phyloP scores from a whole-genome alignment of 1,284 basidiomycete species.

The Irpex lacteus region DNA sequence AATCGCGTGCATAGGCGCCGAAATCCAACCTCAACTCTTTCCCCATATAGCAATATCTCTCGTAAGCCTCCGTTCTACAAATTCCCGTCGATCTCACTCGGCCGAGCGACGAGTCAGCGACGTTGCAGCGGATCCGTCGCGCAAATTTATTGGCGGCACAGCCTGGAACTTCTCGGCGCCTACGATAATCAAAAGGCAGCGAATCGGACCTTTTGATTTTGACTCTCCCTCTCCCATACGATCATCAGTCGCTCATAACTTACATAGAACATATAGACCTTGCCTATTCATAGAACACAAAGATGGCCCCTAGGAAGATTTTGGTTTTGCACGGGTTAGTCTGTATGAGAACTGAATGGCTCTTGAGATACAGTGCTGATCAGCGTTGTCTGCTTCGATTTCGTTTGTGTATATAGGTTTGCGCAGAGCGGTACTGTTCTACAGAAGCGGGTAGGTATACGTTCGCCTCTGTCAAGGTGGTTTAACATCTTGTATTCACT shows the following conservation, averaged over 20 bases:
- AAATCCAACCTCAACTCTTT: no score
- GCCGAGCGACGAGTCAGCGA: background rate
- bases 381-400: background rate
- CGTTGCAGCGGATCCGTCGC: background rate
- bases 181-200: background rate
- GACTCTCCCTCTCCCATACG: background rate
- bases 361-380: background rate
- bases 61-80: background rate
- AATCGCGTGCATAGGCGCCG: no score
- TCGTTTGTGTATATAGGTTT: constrained; percentile 56
- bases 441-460: constrained; percentile 66
- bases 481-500: constrained; percentile 12
- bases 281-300: background rate
- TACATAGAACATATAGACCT: background rate
- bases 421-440: constrained; percentile 81
- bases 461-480: background rate
- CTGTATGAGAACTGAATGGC: background rate
- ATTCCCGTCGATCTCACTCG: background rate
- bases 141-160: no score
- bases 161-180: background rate
- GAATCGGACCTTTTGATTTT: background rate
- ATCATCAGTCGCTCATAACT: background rate
- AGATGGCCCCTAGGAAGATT: constrained; percentile 32
- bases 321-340: constrained; percentile 60
- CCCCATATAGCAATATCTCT: no score